Evolutionary conservation across 2,329 filamentous ascomycete genomes (phyloP).

Genomic region (Scleromitrula shiraiana): DNA sequence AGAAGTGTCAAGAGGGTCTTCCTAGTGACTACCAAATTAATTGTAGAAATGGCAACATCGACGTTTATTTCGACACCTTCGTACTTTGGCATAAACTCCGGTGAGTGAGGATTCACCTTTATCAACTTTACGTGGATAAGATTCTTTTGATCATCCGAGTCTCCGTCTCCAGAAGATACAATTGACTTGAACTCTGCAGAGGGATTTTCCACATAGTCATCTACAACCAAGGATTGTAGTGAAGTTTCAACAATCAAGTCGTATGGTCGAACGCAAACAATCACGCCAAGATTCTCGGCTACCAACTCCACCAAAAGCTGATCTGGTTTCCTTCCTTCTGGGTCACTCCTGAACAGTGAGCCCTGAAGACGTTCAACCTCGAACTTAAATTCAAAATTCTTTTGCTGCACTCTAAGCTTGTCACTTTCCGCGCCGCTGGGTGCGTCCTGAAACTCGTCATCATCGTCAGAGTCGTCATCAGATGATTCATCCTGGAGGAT

Average conservation of each 20-base stretch:
- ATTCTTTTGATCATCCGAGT: constrained; percentile 70
- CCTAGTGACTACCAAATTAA: constrained; percentile 90
- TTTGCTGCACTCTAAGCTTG: constrained; percentile 70
- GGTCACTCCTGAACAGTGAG: constrained; percentile 81
- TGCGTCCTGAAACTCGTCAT: constrained; percentile 60
- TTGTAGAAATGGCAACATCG: constrained; percentile 84
- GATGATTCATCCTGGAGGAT: constrained; percentile 56
- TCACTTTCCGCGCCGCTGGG: constrained; percentile 47
- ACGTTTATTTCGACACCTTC: constrained; percentile 92
- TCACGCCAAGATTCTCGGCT: constrained; percentile 78
- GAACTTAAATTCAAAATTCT: constrained; percentile 94
- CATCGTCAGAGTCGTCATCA: constrained; percentile 52
- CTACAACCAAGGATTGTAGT: constrained; percentile 76
- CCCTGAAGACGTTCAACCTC: constrained; percentile 90
- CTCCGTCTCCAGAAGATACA: constrained; percentile 70
- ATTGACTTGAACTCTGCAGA: constrained; percentile 93
- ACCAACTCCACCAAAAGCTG: constrained; percentile 82
- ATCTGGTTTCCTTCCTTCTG: constrained; percentile 67
- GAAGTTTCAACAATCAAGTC: constrained; percentile 92
- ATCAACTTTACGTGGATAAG: constrained; percentile 85
- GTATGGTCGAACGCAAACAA: constrained; percentile 80
- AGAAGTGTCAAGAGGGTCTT: constrained; percentile 86
- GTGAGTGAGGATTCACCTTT: constrained; percentile 82
- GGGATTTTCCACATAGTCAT: constrained; percentile 88
- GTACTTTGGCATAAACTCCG: constrained; percentile 86